phyloP scores from a whole-genome alignment of 2,329 filamentous ascomycete species.

The Sporothrix dimorphospora region DNA sequence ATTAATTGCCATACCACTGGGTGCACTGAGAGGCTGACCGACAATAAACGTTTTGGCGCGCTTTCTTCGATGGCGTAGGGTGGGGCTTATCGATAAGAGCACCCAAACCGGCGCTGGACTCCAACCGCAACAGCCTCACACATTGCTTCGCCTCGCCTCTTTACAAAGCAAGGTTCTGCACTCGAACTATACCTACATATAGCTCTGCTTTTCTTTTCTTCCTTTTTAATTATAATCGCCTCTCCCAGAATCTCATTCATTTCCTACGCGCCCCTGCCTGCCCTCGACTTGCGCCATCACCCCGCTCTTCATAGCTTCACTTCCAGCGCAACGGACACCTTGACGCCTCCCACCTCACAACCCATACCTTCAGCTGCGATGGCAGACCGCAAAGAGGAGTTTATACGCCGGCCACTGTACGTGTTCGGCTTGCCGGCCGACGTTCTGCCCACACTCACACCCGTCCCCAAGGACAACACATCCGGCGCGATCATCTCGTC shows the following conservation, averaged over 20 bases:
- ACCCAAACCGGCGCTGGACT: neutral
- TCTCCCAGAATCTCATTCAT: too few relatives aligned
- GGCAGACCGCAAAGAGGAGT: slow-evolving; percentile 44
- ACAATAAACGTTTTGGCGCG: neutral
- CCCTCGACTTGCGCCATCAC: neutral
- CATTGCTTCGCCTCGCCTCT: slow-evolving; percentile 10
- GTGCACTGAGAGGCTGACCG: neutral
- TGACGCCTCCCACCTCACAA: neutral
- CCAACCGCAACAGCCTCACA: neutral
- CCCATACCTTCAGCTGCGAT: neutral
- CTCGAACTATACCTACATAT: neutral
- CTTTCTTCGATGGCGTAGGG: neutral
- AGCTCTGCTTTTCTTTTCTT: neutral
- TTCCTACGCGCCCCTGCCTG: neutral
- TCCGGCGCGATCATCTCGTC: slow-evolving; percentile 31
- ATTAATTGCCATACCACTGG: neutral
- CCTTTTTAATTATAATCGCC: neutral
- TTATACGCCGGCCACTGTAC: slow-evolving; percentile 57
- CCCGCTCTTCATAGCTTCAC: neutral
- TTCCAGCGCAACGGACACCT: neutral
- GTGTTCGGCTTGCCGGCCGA: slow-evolving; percentile 80
- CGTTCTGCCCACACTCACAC: slow-evolving; percentile 66
- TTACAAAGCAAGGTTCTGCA: neutral
- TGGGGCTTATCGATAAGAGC: slow-evolving; percentile 30
- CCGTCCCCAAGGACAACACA: slow-evolving; percentile 55